Percentiles rank a stretch among this genome's conserved stretches.
Conservation (phyloP, 2,329 filamentous ascomycete genomes). For the Colletotrichum costaricense region DNA sequence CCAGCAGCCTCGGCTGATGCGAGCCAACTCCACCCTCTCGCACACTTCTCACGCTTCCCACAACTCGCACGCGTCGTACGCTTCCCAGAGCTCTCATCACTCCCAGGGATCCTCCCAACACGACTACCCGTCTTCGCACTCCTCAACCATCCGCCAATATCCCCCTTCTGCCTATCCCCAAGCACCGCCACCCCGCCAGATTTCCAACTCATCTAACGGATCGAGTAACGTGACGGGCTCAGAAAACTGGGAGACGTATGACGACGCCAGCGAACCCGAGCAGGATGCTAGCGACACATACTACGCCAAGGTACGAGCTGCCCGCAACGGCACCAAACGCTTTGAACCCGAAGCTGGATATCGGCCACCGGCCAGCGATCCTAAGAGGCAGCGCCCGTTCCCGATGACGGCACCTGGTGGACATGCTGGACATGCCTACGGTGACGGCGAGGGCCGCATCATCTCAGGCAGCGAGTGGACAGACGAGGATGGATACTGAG, state of each 20-base stretch:
- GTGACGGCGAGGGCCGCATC: conserved; percentile 70
- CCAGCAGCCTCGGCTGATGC: conserved; percentile 48
- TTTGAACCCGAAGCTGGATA: conserved; percentile 62
- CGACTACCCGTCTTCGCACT: conserved; percentile 52
- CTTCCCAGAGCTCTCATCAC: conserved; percentile 45
- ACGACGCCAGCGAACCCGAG: conserved; percentile 83
- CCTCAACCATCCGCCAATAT: conserved; percentile 53
- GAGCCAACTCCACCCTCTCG: conserved; percentile 53
- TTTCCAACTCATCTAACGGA: conserved; percentile 78
- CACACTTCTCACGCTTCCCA: conserved; percentile 47
- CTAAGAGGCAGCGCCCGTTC: conserved; percentile 66
- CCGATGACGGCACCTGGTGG: conserved; percentile 61
- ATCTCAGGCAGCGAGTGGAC: conserved; percentile 76
- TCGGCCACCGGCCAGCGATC: conserved; percentile 53
- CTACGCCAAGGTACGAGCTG: conserved; percentile 80
- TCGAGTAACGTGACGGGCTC: conserved; percentile 85
- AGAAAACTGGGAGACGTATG: conserved; percentile 98
- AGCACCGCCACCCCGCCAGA: conserved; percentile 68
- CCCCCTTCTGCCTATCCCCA: conserved; percentile 52
- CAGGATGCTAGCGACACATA: conserved; percentile 82
- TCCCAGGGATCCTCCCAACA: conserved; percentile 44
- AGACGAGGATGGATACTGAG: conserved; percentile 70
- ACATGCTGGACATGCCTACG: conserved; percentile 58
- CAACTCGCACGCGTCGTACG: conserved; percentile 39
- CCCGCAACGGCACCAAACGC: conserved; percentile 75